Evolutionary conservation across 1,284 basidiomycete species (phyloP).

Genomic region (Polyporus tsugae): DNA sequence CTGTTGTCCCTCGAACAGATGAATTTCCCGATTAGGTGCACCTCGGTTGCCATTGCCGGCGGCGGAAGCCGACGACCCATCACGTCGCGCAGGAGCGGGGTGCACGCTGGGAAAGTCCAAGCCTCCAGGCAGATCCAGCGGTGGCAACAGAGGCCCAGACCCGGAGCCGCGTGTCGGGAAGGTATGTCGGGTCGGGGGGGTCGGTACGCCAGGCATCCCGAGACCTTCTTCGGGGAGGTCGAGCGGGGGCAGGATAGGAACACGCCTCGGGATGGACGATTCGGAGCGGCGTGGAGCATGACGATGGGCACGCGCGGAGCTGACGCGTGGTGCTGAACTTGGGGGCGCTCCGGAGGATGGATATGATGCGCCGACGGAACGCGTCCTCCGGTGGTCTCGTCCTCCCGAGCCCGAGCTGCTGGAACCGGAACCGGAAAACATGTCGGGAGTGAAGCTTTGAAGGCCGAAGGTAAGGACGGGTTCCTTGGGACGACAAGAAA

Average conservation of each 20-base stretch:
- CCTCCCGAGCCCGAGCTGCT: constrained; percentile 10
- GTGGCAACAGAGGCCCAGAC: not conserved
- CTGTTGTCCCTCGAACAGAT: constrained; percentile 19
- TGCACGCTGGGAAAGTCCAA: constrained; percentile 6
- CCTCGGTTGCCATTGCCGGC: not conserved
- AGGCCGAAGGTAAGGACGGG: not conserved
- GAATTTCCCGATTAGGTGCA: constrained; percentile 17
- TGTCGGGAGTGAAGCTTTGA: not conserved
- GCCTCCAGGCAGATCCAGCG: constrained; percentile 14
- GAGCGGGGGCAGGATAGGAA: constrained; percentile 10
- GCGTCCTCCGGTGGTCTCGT: constrained; percentile 23
- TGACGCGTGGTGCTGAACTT: not conserved
- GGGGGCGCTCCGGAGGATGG: constrained; percentile 3
- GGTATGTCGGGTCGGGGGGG: constrained; percentile 1
- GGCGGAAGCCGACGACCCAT: constrained; percentile 3
- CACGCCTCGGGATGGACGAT: constrained; percentile 4
- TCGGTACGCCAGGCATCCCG: constrained; percentile 1
- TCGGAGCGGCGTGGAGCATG: constrained; percentile 20
- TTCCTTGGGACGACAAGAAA: not conserved
- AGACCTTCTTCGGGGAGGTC: not conserved
- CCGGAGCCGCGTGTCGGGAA: not conserved
- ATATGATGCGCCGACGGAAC: constrained; percentile 18
- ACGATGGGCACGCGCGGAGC: constrained; percentile 10
- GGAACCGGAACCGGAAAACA: constrained; percentile 1
- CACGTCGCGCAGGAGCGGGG: constrained; percentile 1